Evolutionary conservation across 108 stramenopile genomes (phyloP).

Genomic region (Seminavis robusta): DNA sequence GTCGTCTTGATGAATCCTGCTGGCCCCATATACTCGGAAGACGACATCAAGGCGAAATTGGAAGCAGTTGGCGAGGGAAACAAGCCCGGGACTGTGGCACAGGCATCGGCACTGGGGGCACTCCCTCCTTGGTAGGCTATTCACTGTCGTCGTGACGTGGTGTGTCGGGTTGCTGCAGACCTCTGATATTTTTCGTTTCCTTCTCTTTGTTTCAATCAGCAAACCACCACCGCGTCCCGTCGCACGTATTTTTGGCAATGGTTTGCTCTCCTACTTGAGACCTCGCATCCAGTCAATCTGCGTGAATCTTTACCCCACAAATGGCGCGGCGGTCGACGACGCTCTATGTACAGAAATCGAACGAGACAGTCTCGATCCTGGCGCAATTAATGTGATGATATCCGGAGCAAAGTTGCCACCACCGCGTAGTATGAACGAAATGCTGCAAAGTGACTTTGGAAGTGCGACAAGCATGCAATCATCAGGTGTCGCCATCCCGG

Average conservation of each 20-base stretch:
- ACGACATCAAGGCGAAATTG: slow-evolving; percentile 26
- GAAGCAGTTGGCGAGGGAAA: no score
- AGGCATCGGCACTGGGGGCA: slow-evolving; percentile 13
- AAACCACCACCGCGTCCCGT: slow-evolving; percentile 32
- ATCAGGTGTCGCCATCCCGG: background rate
- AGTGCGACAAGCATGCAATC: background rate
- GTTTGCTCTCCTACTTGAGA: slow-evolving; percentile 38
- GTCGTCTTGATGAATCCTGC: slow-evolving; percentile 44
- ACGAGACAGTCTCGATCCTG: slow-evolving; percentile 54
- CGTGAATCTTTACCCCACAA: slow-evolving; percentile 48
- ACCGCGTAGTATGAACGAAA: slow-evolving; percentile 46
- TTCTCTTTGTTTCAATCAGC: background rate
- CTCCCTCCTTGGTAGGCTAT: slow-evolving; percentile 28
- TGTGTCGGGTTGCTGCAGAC: background rate
- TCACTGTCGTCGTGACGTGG: background rate
- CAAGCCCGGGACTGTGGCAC: slow-evolving; percentile 19
- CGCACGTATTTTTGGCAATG: slow-evolving; percentile 33
- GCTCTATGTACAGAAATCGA: slow-evolving; percentile 27
- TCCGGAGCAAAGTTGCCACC: slow-evolving; percentile 44
- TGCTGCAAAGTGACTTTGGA: slow-evolving; percentile 26
- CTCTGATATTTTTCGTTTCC: background rate
- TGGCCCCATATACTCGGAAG: slow-evolving; percentile 26
- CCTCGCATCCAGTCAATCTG: slow-evolving; percentile 50
- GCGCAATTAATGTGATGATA: slow-evolving; percentile 60
- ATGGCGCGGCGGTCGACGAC: slow-evolving; percentile 40